A percentile compares a stretch with the other conserved stretches of the same genome.
Conservation (phyloP, 2,329 filamentous ascomycete species). For the Xylariaceae sp. region DNA sequence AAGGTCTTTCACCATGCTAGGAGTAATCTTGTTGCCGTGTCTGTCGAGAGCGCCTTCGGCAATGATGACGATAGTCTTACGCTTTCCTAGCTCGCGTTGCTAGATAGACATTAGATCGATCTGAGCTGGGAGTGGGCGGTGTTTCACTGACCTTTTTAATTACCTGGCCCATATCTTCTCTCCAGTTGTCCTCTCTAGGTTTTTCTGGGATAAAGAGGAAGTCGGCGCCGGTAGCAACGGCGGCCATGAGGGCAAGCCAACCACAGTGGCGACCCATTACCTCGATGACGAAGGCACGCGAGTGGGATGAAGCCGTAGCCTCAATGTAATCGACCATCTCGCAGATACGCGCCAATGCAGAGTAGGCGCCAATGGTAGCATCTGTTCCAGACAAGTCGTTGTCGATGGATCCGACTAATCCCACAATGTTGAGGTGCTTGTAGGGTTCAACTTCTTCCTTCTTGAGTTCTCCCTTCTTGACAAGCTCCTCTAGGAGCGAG, state of each 20-base stretch:
- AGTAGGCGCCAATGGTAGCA: constrained; percentile 95
- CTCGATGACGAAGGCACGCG: constrained; percentile 93
- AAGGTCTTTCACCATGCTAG: constrained; percentile 77
- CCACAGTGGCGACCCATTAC: constrained; percentile 98
- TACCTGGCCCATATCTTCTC: constrained; percentile 76
- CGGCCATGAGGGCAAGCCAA: constrained; percentile 94
- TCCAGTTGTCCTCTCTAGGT: constrained; percentile 82
- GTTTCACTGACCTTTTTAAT: constrained; percentile 57
- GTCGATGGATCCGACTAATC: constrained; percentile 93
- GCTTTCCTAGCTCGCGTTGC: constrained; percentile 85
- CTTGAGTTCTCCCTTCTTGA: constrained; percentile 66
- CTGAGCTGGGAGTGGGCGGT: not conserved
- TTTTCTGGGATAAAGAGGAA: constrained; percentile 97
- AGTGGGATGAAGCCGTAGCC: constrained; percentile 89
- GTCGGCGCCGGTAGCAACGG: constrained; percentile 90
- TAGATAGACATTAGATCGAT: constrained; percentile 35
- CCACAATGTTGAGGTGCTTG: constrained; percentile 89
- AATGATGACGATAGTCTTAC: constrained; percentile 96
- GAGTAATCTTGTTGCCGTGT: constrained; percentile 76
- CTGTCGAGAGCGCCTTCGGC: constrained; percentile 90
- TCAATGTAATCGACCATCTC: constrained; percentile 96
- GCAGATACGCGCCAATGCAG: constrained; percentile 86
- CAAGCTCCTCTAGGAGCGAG: constrained; percentile 76
- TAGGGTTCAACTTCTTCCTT: constrained; percentile 68
- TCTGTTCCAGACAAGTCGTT: constrained; percentile 97